Conservation (phyloP, 2,329 filamentous ascomycete species). For the Metarhizium sp. region DNA sequence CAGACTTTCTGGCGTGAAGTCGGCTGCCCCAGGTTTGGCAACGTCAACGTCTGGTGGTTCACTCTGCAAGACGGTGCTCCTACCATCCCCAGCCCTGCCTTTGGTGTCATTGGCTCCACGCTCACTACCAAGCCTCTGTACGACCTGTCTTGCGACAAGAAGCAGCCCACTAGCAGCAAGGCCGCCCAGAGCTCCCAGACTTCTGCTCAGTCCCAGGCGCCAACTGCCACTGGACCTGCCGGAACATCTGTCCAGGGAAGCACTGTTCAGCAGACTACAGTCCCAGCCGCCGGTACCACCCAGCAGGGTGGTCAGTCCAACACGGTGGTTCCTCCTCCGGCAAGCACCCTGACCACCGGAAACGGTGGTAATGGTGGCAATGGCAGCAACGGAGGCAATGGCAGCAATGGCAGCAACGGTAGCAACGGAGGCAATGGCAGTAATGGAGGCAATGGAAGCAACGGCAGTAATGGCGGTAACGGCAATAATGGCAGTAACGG, state of each 20-base stretch:
- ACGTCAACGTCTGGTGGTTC: conserved; percentile 66
- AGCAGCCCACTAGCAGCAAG: conserved; percentile 5
- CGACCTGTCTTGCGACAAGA: conserved; percentile 48
- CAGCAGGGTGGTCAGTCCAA: conserved; percentile 13
- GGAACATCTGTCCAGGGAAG: no score
- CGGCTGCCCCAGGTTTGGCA: conserved; percentile 60
- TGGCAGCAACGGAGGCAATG: neutral
- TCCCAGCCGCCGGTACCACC: conserved; percentile 1
- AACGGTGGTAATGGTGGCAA: conserved; percentile 2
- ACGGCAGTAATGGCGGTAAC: neutral
- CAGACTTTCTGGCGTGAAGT: conserved; percentile 74
- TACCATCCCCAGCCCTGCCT: conserved; percentile 54
- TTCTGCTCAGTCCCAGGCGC: neutral
- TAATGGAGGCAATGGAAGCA: no score
- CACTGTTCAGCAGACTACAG: neutral
- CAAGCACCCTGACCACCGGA: conserved; percentile 2
- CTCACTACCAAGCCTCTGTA: conserved; percentile 48
- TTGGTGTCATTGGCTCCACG: conserved; percentile 54
- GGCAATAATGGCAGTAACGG: neutral
- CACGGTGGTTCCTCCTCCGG: conserved; percentile 3
- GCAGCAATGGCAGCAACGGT: no score
- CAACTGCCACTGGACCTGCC: neutral
- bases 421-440: neutral
- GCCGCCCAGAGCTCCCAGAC: neutral
- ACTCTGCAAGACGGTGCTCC: conserved; percentile 59